Base-by-base conservation (phyloP, 192 early-diverging fungal species). In the Dispira parvispora region DNA sequence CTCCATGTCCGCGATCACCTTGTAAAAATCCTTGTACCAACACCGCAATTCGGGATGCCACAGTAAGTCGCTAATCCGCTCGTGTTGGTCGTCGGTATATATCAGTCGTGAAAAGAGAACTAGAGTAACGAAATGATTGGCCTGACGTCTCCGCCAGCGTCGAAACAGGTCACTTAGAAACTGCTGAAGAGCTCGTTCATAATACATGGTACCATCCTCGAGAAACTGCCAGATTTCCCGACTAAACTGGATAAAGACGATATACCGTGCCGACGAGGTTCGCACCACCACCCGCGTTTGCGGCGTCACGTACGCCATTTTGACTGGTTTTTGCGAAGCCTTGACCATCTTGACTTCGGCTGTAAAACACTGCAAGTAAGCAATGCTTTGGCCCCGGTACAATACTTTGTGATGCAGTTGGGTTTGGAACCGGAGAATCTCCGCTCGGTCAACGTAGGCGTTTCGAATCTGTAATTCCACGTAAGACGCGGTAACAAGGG, bases 201-300 rank as follows among this genome's bases (percentile, higher is more conserved):
- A 95, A 69, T 85, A 91, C 25, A 98, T 72, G 68, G 96, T 90
- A 10, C 94, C 92, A 66, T 98, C 94, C 65, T 96, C 94, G 60
- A 92, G 92, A 79, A 94, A 96, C 45, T 92, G 85, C 88, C 89
- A 94, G 92, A 96, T 98, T 74, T 98, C 95, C 52, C 82, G 81
- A 38, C 85, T 88, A 90, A 98, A 91, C 74, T 98, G 95, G 21
- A 98, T 83, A 68, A 94, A 92, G 16, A 98, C 81, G 67, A 91
- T 94, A 56, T 87, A 90, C 63, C 94, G 91, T 12, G 91, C 93
- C 0, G 92, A 91, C 64, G 90, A 90, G 12, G 95, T 96, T 14
- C 95, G 79, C 62, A 93, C 96, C 13, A 96, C 90, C 27, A 83
- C 73, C 70, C 86, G 84, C 11, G 93, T 96, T 20, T 78, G 76